Conservation (phyloP, 108 stramenopile species). For the Nitzschia palea region DNA sequence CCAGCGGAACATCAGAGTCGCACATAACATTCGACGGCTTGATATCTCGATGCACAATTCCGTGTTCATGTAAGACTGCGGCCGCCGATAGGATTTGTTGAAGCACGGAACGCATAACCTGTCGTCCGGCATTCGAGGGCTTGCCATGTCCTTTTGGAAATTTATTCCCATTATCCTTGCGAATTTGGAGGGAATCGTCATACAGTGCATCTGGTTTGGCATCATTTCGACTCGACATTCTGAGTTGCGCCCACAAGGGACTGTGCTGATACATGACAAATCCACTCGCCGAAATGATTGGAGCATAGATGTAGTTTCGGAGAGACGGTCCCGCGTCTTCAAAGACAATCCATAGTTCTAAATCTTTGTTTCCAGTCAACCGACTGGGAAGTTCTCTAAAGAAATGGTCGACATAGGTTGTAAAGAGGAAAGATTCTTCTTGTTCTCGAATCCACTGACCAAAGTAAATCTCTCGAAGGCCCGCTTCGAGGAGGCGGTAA, state of each 20-base stretch:
- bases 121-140: slow-evolving; percentile 21
- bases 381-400: slow-evolving; percentile 54
- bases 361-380: slow-evolving; percentile 29
- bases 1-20: slow-evolving; percentile 34
- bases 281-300: slow-evolving; percentile 39
- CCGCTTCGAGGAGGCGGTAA: slow-evolving; percentile 71
- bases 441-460: slow-evolving; percentile 59
- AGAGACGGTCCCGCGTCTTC: slow-evolving; percentile 76
- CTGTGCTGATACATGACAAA: slow-evolving; percentile 78
- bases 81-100: slow-evolving; percentile 66
- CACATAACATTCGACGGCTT: slow-evolving; percentile 84
- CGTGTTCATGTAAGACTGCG: slow-evolving; percentile 58
- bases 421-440: slow-evolving; percentile 43
- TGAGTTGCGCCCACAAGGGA: slow-evolving; percentile 64
- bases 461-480: slow-evolving; percentile 77
- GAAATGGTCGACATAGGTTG: slow-evolving; percentile 84
- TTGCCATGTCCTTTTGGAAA: slow-evolving; percentile 4
- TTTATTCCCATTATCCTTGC: not conserved
- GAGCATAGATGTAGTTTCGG: slow-evolving; percentile 70
- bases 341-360: slow-evolving; percentile 86
- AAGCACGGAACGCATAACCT: slow-evolving; percentile 47
- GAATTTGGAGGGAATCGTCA: not conserved
- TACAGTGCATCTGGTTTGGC: not conserved
- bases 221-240: slow-evolving; percentile 7
- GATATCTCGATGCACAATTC: slow-evolving; percentile 83